phyloP scores from a whole-genome alignment of 2,329 filamentous ascomycete genomes.

The Bipolaris zeicola region DNA sequence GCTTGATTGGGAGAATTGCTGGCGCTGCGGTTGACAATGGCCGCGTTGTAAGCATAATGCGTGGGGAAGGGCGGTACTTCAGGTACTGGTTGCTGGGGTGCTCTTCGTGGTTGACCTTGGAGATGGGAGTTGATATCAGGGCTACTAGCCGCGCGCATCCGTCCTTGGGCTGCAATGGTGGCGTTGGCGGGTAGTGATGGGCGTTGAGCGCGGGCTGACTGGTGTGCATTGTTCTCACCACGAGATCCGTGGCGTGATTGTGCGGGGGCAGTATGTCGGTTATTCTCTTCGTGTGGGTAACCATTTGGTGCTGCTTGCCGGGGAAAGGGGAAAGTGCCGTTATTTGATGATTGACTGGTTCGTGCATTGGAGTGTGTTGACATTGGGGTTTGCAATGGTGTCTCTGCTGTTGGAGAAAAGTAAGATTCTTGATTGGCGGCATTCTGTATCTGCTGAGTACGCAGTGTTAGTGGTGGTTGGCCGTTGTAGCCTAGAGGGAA shows the following conservation, averaged over 20 bases:
- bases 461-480: slow-evolving; percentile 68
- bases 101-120: slow-evolving; percentile 62
- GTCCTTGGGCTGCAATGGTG: slow-evolving; percentile 55
- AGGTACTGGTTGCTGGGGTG: slow-evolving; percentile 47
- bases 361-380: slow-evolving; percentile 62
- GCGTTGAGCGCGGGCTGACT: slow-evolving; percentile 70
- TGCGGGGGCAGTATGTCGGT: slow-evolving; percentile 86
- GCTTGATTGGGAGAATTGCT: slow-evolving; percentile 79
- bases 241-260: slow-evolving; percentile 78
- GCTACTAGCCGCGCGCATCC: slow-evolving; percentile 90
- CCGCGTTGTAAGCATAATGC: slow-evolving; percentile 62
- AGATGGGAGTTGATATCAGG: slow-evolving; percentile 79
- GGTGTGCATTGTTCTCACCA: slow-evolving; percentile 72
- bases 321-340: slow-evolving; percentile 76
- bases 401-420: slow-evolving; percentile 86
- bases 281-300: slow-evolving; percentile 76
- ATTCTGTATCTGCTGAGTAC: slow-evolving; percentile 66
- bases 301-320: slow-evolving; percentile 71
- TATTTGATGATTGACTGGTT: slow-evolving; percentile 72
- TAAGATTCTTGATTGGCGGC: slow-evolving; percentile 82
- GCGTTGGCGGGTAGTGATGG: slow-evolving; percentile 77
- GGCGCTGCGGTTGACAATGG: slow-evolving; percentile 75
- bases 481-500: slow-evolving; percentile 67
- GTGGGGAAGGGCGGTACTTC: slow-evolving; percentile 60
- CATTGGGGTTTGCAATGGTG: slow-evolving; percentile 78